phyloP scores from a whole-genome alignment of 768 basidiomycete species.

The Termitomyces sp. region DNA sequence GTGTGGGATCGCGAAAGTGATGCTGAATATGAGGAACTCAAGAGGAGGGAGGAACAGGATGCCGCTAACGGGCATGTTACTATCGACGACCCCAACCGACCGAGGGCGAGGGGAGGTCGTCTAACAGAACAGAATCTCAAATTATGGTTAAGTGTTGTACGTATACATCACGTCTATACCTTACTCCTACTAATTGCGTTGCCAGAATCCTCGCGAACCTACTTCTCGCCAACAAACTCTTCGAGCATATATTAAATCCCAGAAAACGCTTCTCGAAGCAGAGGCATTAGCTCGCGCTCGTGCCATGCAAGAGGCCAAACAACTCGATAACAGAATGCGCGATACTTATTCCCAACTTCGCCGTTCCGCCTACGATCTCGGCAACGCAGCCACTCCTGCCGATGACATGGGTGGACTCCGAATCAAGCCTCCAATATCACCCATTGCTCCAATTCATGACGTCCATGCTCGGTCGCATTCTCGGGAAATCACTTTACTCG shows the following conservation, averaged over 20 bases:
- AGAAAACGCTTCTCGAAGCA: conserved; percentile 74
- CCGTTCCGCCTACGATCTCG: conserved; percentile 71
- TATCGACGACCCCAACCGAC: conserved; percentile 47
- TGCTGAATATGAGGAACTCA: conserved; percentile 69
- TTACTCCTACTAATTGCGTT: conserved; percentile 7
- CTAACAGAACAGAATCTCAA: conserved; percentile 76
- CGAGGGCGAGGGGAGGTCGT: conserved; percentile 58
- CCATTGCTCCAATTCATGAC: conserved; percentile 30
- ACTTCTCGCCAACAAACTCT: conserved; percentile 80
- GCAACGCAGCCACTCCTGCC: conserved; percentile 35
- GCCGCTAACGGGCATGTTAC: conserved; percentile 43
- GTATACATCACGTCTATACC: conserved; percentile 21
- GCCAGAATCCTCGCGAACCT: conserved; percentile 87
- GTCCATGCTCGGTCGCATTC: conserved; percentile 46
- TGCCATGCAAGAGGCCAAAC: conserved; percentile 72
- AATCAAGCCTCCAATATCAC: conserved; percentile 56
- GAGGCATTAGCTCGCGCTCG: conserved; percentile 75
- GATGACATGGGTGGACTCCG: conserved; percentile 66
- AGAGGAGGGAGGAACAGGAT: conserved; percentile 67
- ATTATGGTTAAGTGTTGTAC: conserved; percentile 73
- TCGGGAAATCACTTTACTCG: conserved; percentile 73
- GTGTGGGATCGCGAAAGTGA: conserved; percentile 94
- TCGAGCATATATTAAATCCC: conserved; percentile 75
- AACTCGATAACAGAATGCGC: conserved; percentile 71
- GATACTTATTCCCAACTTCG: conserved; percentile 77